Evolutionary conservation across 108 stramenopile genomes (phyloP).

Genomic region (Nannochloropsis salina): DNA sequence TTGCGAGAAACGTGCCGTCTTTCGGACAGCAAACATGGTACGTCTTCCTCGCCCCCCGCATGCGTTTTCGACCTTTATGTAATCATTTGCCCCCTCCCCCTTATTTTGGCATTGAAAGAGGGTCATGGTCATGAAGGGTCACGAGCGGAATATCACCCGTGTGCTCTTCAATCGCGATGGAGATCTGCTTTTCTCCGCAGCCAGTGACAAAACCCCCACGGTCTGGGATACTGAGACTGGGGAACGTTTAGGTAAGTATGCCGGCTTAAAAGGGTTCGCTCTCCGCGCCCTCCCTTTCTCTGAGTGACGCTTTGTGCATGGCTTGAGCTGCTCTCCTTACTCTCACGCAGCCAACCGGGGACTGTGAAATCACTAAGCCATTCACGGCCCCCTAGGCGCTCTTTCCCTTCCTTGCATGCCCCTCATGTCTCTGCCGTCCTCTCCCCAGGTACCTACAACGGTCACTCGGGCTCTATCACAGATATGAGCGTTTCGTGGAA

Average conservation of each 20-base stretch:
- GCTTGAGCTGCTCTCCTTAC: too few species aligned
- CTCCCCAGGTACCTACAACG: conserved; percentile 14
- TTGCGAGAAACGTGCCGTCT: too few species aligned
- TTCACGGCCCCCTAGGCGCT: not conserved
- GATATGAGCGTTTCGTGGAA: conserved; percentile 40
- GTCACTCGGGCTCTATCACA: conserved; percentile 7
- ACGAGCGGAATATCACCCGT: conserved; percentile 94
- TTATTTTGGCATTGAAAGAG: conserved; percentile 29
- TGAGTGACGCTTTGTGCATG: too few species aligned
- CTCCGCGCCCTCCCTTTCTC: too few species aligned
- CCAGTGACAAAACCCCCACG: conserved; percentile 65
- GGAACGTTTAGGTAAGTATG: conserved; percentile 90
- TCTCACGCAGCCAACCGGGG: too few species aligned
- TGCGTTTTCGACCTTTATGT: not conserved
- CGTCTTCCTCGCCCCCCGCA: not conserved
- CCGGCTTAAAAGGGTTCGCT: conserved; percentile 35
- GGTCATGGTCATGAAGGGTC: conserved; percentile 95
- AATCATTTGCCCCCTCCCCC: not conserved
- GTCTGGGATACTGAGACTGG: conserved; percentile 89
- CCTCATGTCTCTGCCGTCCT: not conserved
- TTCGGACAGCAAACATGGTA: not conserved
- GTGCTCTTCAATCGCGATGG: conserved; percentile 95
- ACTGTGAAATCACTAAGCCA: too few species aligned
- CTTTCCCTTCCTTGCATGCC: not conserved
- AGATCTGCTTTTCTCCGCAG: conserved; percentile 86